Base-by-base conservation (phyloP, 495 filamentous ascomycete genomes). In the Trichoderma asperelloides region DNA sequence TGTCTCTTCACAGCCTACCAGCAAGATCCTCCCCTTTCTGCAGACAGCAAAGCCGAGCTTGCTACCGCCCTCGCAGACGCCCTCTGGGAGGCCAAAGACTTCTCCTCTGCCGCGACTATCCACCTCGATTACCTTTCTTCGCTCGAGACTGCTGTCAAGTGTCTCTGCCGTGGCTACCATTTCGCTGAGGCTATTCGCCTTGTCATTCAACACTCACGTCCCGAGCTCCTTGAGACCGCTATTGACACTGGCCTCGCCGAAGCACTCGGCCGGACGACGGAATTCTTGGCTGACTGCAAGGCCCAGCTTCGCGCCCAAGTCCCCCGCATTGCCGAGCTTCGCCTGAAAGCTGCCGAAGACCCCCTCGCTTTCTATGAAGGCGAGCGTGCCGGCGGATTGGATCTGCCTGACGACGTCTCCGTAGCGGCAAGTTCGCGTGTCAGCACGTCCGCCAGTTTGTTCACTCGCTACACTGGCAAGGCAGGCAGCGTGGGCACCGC, bases 281-380 rank as follows among this genome's bases (percentile, higher is more conserved):
- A 98, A 73, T 85, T 97, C 25, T 83, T 98, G 27, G 90, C 93
- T 2, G 95, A 98, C 72, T 97, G 93, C 83, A 91, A 89, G 76
- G 81, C 78, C 7, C 95, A 98, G 71, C 81, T 97, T 6, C 79
- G 78, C 28, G 89, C 92, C 3, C 95, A 98, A 74, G 85, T 96
- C 0, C 91, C 92, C 0, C 87, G 95, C 15, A 86, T 98, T 64
- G 77, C 78, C 18, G 95, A 97, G 71, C 83, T 98, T 25, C 86
- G 94, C 9, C 76, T 78, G 47, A 93, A 91, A 70, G 94, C 95
- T 51, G 79, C 82, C 28, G 86, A 89, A 47, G 92, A 98, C 72
- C 95, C 95, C 2, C 82, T 92, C 1, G 87, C 84, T 13, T 91
- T 90, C 77, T 91, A 87, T 74, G 88, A 90, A 63, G 87, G 93